Base-by-base conservation (phyloP, 768 basidiomycete genomes). In the Lepiota venenata region DNA sequence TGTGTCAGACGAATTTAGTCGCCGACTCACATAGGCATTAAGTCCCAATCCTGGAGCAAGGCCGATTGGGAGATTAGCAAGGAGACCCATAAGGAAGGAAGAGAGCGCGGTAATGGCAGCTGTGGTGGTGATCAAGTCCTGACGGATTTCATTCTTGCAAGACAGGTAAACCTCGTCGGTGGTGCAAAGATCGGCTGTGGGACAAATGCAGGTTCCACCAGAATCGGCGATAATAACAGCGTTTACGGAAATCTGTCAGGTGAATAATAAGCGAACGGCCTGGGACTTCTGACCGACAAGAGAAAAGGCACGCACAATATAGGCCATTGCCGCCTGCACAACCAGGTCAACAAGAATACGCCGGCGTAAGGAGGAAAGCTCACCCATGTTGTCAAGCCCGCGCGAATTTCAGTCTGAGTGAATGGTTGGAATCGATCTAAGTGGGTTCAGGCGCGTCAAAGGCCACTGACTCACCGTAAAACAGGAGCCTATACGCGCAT, bases 51-150 rank as follows among this genome's bases (percentile, higher is more conserved):
- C 92, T 18, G 91, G 91, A 2, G 91, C 91, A 69, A 93, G 80
- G 27, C 86, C 90, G n/a, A 94, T 81, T 1, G 92, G 92, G n/a
- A 94, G 73, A 64, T 94, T 94, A 37, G 89, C 92, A 20, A 92
- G 66, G 12, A 85, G 70, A 43, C 92, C 92, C 90, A 94, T 91
- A 56, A 92, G 78, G 65, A 87, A 81, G 15, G 86, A 87, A 9
- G 89, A 69, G 6, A 94, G 78, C 0, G 87, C 82, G 3, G 88
- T 76, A 56, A 91, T 79, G 51, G 88, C 85, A 9, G 91, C 89
- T 0, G 91, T 93, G 11, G 87, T 79, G 5, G 87, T 91, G 63
- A 93, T 91, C 55, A 93, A 80, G 65, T 94, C 91, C 50, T 81
- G 79, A 20, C 80, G 80, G 15, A 91, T 74, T 22, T 82, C 83